phyloP scores from a whole-genome alignment of 2,329 filamentous ascomycete species.

The Fusarium torreyae region DNA sequence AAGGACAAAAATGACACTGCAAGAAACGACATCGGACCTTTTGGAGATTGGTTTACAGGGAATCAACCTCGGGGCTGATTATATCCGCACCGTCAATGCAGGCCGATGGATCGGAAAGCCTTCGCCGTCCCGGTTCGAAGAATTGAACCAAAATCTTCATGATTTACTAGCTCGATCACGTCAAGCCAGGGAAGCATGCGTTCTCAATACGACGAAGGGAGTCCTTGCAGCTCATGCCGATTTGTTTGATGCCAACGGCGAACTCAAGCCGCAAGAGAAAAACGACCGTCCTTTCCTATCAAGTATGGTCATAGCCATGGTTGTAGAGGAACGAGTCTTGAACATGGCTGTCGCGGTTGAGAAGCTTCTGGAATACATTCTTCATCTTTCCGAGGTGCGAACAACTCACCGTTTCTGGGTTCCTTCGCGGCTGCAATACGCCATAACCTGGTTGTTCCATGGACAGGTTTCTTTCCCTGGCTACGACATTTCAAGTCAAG shows the following conservation, averaged over 20 bases:
- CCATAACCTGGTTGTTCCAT: constrained; percentile 57
- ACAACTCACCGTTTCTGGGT: constrained; percentile 59
- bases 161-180: constrained; percentile 50
- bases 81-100: constrained; percentile 50
- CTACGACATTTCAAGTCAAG: constrained; percentile 36
- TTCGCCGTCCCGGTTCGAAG: constrained; percentile 42
- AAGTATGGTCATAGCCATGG: constrained; percentile 63
- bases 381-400: constrained; percentile 55
- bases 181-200: constrained; percentile 46
- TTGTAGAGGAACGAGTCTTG: constrained; percentile 62
- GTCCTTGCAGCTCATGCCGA: constrained; percentile 58
- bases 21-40: constrained; percentile 49
- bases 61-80: constrained; percentile 43
- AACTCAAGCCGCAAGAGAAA: constrained; percentile 50
- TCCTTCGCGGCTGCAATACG: constrained; percentile 58
- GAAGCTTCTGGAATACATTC: constrained; percentile 55
- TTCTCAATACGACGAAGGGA: constrained; percentile 56
- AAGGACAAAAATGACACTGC: constrained; percentile 54
- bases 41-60: constrained; percentile 46
- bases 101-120: constrained; percentile 51
- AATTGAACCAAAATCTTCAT: constrained; percentile 35
- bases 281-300: constrained; percentile 51
- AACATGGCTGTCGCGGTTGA: constrained; percentile 50
- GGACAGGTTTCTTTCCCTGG: constrained; percentile 39
- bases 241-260: constrained; percentile 60